These are phyloP conservation scores for Tolypocladium ophioglossoides DNA, from an alignment of 2,329 filamentous ascomycete species.

Conservation along the genomic window DNA sequence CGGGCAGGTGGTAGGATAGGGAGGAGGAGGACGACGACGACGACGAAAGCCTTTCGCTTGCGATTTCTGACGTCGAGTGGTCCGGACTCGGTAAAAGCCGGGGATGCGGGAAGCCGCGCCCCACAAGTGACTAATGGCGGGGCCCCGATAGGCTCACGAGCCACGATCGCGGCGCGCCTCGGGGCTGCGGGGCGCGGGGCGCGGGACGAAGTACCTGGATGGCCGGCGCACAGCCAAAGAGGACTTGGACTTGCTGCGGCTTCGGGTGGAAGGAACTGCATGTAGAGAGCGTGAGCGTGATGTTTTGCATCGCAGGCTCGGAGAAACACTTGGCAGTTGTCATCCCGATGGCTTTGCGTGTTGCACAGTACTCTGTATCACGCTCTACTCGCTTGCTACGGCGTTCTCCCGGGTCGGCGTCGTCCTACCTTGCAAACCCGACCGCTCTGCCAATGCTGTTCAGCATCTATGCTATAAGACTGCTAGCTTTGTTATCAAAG, in stretches of 20 bases:
- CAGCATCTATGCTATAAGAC: no score
- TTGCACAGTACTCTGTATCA: no score
- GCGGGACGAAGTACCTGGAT: background rate
- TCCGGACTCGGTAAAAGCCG: constrained; percentile 14
- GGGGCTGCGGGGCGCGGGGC: background rate
- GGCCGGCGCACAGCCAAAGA: background rate
- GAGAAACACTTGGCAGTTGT: background rate
- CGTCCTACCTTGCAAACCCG: no score
- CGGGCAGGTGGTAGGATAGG: background rate
- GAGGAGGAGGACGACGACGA: background rate
- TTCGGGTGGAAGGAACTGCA: background rate
- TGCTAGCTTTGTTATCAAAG: no score
- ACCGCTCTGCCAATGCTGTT: no score
- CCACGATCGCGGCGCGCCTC: background rate
- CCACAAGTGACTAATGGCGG: constrained; percentile 19
- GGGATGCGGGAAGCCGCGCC: constrained; percentile 2
- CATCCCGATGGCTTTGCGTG: no score
- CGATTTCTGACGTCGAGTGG: background rate
- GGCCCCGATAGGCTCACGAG: constrained; percentile 19
- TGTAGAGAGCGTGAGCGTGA: no score
- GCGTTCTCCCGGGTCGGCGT: no score
- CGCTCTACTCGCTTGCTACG: no score
- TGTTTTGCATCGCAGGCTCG: background rate
- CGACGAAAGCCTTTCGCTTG: no score
- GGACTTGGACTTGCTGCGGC: background rate